Percentiles rank a stretch among this genome's conserved stretches.
Conservation (phyloP, 2,329 filamentous ascomycete species). For the Truncatella angustata region DNA sequence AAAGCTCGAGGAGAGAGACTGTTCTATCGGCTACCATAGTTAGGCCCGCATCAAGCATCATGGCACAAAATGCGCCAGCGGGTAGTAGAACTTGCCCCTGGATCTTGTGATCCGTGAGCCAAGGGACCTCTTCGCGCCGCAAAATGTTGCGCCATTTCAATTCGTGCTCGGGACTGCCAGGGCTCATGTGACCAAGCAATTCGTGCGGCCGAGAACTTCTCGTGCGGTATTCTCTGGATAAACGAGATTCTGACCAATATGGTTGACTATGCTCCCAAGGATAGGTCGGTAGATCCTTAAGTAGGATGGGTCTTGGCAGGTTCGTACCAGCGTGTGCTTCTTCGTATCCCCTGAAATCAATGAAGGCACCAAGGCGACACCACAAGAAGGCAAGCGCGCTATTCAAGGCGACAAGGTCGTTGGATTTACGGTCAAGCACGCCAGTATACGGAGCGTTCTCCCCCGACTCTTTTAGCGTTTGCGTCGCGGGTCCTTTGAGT, state of each 20-base stretch:
- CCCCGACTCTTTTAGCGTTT: not conserved
- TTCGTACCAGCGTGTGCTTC: not conserved
- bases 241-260: not conserved
- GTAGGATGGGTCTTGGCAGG: not conserved
- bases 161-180: slow-evolving; percentile 8
- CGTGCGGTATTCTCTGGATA: slow-evolving; percentile 14
- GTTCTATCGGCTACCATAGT: too few species aligned
- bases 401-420: not conserved
- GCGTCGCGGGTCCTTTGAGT: slow-evolving; percentile 2
- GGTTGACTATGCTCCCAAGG: slow-evolving; percentile 14
- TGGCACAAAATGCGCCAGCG: too few species aligned
- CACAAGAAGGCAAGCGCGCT: slow-evolving; percentile 11
- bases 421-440: slow-evolving; percentile 7
- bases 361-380: slow-evolving; percentile 7
- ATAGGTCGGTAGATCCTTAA: slow-evolving; percentile 16
- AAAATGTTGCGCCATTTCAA: slow-evolving; percentile 15
- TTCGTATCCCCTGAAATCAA: slow-evolving; percentile 11
- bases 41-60: too few species aligned
- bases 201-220: not conserved
- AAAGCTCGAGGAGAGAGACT: too few species aligned
- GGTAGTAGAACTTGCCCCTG: not conserved
- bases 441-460: slow-evolving; percentile 12
- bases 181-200: slow-evolving; percentile 11
- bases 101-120: not conserved
- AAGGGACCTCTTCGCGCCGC: not conserved